Percentiles rank a stretch among this genome's conserved stretches.
phyloP scores from a whole-genome alignment of 306 rosid genomes.

The Pterocarpus santalinus region DNA sequence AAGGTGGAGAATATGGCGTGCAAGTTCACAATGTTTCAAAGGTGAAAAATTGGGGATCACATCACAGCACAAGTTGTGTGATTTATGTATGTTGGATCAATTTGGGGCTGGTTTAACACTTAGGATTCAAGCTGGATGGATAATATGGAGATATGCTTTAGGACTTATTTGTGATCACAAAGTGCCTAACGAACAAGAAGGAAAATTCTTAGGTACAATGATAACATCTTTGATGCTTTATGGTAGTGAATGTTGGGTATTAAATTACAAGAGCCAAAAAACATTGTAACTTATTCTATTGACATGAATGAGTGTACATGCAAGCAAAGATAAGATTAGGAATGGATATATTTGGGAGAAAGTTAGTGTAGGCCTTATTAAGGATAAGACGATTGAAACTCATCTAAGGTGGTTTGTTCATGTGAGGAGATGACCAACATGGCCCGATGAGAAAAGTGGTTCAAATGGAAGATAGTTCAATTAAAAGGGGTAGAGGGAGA shows the following conservation, averaged over 20 bases:
- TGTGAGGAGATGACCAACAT: not conserved
- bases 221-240: not conserved
- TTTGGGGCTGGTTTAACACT: not conserved
- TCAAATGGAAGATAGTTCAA: not conserved
- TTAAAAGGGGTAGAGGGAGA: not conserved
- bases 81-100: constrained; percentile 20
- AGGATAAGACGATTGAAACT: not conserved
- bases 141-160: not conserved
- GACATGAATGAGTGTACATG: not conserved
- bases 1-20: not conserved
- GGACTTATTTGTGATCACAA: not conserved
- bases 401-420: not conserved
- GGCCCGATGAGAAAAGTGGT: not conserved
- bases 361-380: constrained; percentile 3
- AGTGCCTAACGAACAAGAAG: not conserved
- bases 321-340: not conserved
- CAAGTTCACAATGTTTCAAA: constrained; percentile 2
- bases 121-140: constrained; percentile 18
- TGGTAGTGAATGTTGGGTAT: constrained; percentile 20
- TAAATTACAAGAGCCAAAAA: not conserved
- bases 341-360: constrained; percentile 4
- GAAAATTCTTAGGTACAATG: not conserved
- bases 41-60: constrained; percentile 22
- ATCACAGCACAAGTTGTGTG: not conserved
- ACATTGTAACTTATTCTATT: not conserved